These are phyloP conservation scores for Talaromyces verruculosus DNA, from an alignment of 2,329 filamentous ascomycete genomes.

Conservation along the genomic window DNA sequence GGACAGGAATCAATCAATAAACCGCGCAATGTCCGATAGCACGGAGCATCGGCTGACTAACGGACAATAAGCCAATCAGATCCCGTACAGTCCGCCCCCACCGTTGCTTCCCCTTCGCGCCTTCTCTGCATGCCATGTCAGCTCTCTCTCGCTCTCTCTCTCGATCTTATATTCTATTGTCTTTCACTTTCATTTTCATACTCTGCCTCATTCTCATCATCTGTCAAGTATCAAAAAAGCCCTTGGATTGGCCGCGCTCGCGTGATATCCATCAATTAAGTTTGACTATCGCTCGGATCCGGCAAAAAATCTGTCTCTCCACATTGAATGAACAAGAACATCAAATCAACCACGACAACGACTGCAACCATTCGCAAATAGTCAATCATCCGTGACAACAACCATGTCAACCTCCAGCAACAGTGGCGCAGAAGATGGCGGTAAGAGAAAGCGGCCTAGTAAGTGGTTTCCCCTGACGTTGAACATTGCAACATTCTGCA, in stretches of 20 bases:
- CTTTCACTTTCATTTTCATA: neutral
- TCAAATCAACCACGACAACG: neutral
- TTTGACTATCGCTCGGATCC: conserved; percentile 9
- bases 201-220: neutral
- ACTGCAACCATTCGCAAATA: neutral
- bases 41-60: conserved; percentile 4
- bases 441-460: conserved; percentile 44
- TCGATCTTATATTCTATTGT: neutral
- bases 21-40: neutral
- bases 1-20: neutral
- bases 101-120: neutral
- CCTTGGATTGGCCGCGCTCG: neutral
- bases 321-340: neutral
- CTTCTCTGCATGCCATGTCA: neutral
- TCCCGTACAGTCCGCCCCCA: neutral
- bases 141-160: neutral
- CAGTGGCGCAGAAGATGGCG: conserved; percentile 24
- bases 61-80: neutral
- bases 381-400: conserved; percentile 2
- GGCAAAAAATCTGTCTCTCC: conserved; percentile 11
- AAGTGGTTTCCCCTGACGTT: conserved; percentile 26
- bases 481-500: neutral
- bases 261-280: neutral
- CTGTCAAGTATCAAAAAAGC: neutral
- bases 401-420: conserved; percentile 35